Evolutionary conservation across 768 basidiomycete genomes (phyloP).

Genomic region (Kwoniella heveanensis): DNA sequence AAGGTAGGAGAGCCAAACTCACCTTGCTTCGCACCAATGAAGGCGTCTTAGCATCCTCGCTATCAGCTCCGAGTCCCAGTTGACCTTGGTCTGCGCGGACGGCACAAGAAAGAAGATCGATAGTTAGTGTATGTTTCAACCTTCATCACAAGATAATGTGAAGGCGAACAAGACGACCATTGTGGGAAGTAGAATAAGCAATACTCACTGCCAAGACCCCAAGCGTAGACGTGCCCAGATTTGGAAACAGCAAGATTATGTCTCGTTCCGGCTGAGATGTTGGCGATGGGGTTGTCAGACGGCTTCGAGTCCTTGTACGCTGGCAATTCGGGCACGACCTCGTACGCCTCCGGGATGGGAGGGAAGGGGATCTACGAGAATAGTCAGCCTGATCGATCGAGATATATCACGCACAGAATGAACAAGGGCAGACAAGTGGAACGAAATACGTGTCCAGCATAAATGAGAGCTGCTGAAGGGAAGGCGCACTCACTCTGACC

Average conservation of each 20-base stretch:
- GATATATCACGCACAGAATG: no score
- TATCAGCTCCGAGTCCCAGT: conserved; percentile 57
- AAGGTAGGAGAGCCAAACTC: no score
- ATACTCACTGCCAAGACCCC: conserved; percentile 58
- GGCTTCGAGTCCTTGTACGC: conserved; percentile 46
- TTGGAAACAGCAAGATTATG: conserved; percentile 58
- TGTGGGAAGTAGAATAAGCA: no score
- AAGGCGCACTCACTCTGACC: conserved; percentile 42
- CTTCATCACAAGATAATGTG: no score
- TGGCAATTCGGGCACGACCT: conserved; percentile 51
- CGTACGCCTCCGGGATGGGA: conserved; percentile 54
- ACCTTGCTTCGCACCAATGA: conserved; percentile 54
- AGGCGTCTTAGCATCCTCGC: conserved; percentile 54
- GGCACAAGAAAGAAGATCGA: no score
- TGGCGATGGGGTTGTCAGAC: conserved; percentile 53
- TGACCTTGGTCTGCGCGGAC: conserved; percentile 47
- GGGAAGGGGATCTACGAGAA: conserved; percentile 57
- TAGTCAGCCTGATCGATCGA: conserved; percentile 7
- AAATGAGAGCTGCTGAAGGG: not conserved
- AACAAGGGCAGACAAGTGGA: no score
- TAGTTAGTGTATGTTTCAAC: no score
- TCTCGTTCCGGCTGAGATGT: conserved; percentile 56
- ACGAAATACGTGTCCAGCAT: no score
- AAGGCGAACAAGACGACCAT: no score
- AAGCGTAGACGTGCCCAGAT: conserved; percentile 58